Base-by-base conservation (phyloP, 257 asterid species). In the Lantana camara region DNA sequence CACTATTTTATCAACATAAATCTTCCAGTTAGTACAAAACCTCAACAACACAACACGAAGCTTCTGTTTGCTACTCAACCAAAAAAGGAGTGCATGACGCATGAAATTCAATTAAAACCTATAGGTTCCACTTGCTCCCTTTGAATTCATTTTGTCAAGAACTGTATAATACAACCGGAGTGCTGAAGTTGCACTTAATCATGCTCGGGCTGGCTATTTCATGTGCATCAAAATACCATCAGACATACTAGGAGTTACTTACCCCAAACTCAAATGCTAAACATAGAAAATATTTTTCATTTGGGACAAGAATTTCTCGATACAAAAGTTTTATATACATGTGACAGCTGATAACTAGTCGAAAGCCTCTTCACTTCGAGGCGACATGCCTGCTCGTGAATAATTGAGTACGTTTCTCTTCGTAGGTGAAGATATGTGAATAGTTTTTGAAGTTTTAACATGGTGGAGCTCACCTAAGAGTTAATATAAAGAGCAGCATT, bases 11-110 rank as follows among this genome's bases (percentile, higher is more conserved):
- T 73, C 48, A 64, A 38, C 47, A 7, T 6, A 47, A 30, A 19
- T 57, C 60, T 7, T 45, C 29, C 35, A 56, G 23, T 10, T 56
- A 23, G 40, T 21, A 37, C 37, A 57, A 48, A 54, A 61, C 47
- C 48, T 16, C 57, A 61, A 54, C 45, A 14, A 44, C 73, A 65
- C 14, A n/a, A 35, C 16, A 55, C 30, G 53, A 55, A 66, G 45
- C 9, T 23, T 16, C 4, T 19, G 37, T 16, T 13, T 56, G 35
- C 48, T 52, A 60, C 15, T 59, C 45, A 52, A 8, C 29, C 44
- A 45, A 30, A 23, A 20, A 15, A 52, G 15, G 19, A 32, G 11
- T 16, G 15, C 19, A 42, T 7, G 53, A 44, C 16, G 7, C 15
- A 41, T 3, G 24, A 23, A 35, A 23, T 38, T 7, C 14, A 23